Conservation (phyloP, 2,329 filamentous ascomycete genomes). For the Colletotrichum aenigma region DNA sequence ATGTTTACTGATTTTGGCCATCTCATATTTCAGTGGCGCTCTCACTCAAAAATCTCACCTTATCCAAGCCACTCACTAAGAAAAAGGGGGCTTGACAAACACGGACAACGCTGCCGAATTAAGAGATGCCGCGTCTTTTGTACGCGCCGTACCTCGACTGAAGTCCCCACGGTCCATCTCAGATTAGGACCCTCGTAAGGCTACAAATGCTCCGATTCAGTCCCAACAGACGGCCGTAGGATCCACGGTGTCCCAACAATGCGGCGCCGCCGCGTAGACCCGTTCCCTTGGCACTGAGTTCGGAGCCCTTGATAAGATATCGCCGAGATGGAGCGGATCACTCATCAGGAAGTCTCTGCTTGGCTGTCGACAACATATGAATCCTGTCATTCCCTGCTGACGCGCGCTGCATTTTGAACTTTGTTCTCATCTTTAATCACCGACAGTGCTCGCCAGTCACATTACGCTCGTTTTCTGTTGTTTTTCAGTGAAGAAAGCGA, state of each 20-base stretch:
- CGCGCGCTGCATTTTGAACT: accelerated
- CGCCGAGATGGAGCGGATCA: not conserved
- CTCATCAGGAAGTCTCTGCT: not conserved
- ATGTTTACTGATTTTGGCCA: not conserved
- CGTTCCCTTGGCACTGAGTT: not conserved
- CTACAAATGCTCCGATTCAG: not conserved
- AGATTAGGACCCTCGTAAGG: not conserved
- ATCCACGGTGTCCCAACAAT: not conserved
- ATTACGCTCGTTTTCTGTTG: not conserved
- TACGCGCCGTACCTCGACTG: not conserved
- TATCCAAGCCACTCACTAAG: not conserved
- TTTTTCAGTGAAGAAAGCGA: not conserved
- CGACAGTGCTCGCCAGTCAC: accelerated
- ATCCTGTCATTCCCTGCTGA: not conserved
- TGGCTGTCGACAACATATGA: not conserved
- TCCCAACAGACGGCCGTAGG: not conserved
- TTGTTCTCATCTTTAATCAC: not conserved
- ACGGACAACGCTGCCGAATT: not conserved
- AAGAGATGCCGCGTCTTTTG: not conserved
- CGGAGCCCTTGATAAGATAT: not conserved
- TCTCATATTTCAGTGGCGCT: not conserved
- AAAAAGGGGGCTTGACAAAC: not conserved
- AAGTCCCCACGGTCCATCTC: not conserved
- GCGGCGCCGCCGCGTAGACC: not conserved
- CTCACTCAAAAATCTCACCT: not conserved